These are phyloP conservation scores for Sporobolus alterniflorus DNA, from an alignment of 202 grass and related monocot genomes.

Conservation along the genomic window DNA sequence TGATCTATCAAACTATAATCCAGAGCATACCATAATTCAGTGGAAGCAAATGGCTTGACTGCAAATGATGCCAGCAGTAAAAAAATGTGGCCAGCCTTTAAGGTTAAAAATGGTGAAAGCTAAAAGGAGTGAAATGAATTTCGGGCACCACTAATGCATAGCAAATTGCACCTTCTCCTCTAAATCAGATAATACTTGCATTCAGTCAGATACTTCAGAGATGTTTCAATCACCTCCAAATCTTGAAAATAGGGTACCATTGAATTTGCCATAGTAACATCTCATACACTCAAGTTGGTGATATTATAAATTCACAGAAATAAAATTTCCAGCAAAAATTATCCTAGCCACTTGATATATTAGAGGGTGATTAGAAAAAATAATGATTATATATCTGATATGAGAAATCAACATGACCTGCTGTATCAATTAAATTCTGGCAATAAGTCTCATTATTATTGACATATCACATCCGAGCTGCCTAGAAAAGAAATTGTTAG, in stretches of 20 bases:
- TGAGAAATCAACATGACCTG: constrained; percentile 96
- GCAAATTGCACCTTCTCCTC: no score
- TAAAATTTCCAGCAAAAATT: neutral
- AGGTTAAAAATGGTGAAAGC: constrained; percentile 19
- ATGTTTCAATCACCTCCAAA: constrained; percentile 34
- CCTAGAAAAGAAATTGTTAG: constrained; percentile 62
- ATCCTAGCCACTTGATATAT: neutral
- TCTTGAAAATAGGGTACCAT: neutral
- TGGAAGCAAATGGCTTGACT: neutral
- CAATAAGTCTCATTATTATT: constrained; percentile 82
- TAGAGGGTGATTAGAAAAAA: neutral
- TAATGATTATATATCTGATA: constrained; percentile 70
- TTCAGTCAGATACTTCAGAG: constrained; percentile 27
- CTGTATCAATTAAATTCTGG: constrained; percentile 95
- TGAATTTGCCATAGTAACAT: constrained; percentile 15
- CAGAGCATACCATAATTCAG: constrained; percentile 28
- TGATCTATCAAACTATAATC: neutral
- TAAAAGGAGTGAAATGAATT: constrained; percentile 25
- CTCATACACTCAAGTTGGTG: neutral
- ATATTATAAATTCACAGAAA: neutral
- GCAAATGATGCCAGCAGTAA: neutral
- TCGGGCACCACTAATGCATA: neutral
- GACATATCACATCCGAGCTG: constrained; percentile 94
- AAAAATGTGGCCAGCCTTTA: neutral
- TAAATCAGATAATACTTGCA: no score